Evolutionary conservation across 2,329 filamentous ascomycete genomes (phyloP), one percentile per base, ranked within the genome.

Genomic region (Fusarium chuoi): DNA sequence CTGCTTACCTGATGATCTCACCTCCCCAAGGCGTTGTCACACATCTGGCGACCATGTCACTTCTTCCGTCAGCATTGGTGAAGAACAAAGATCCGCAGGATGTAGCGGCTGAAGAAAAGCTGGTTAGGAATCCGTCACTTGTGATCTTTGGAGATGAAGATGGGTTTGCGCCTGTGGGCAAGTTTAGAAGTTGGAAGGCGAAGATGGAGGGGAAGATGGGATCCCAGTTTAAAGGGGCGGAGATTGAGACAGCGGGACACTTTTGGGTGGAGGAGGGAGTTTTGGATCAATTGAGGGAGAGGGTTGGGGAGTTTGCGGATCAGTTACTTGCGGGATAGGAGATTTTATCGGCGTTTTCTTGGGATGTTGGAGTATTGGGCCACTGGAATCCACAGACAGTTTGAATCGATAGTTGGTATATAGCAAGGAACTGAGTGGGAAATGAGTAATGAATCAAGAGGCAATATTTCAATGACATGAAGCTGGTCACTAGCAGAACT

Each of bases 71-170:
- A 0, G 70, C 79, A 13, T 55, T 75, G 8, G 58, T 68, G 52
- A 77, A 68, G 68, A 56, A 73, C 44, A 75, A 75, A 68, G 74
- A 78, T 68, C 65, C 74, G 6, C 71, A 74, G 3, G 75, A 75
- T 2, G 62, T 79, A 59, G 80, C 72, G 3, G 84, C 85, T 4
- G 88, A 91, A 63, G 82, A 83, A 58, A 90, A 92, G 77, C 83
- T 93, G 55, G 82, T 89, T 3, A 80, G 82, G 5, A 87, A 91
- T 76, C 86, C 87, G 2, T 92, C 92, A 0, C 80, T 98, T 39
- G 91, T 90, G 1, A 82, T 97, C 0, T 97, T 91, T 78, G 96
- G 95, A 3, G 89, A 92, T 57, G 85, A 88, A 8, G 95, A 98
- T 80, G 83, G 87, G 0, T 97, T 98, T 73, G 91, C 93, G 3